Evolutionary conservation across 106 monocot genomes (phyloP).

Genomic region (Dioscorea dumetorum): DNA sequence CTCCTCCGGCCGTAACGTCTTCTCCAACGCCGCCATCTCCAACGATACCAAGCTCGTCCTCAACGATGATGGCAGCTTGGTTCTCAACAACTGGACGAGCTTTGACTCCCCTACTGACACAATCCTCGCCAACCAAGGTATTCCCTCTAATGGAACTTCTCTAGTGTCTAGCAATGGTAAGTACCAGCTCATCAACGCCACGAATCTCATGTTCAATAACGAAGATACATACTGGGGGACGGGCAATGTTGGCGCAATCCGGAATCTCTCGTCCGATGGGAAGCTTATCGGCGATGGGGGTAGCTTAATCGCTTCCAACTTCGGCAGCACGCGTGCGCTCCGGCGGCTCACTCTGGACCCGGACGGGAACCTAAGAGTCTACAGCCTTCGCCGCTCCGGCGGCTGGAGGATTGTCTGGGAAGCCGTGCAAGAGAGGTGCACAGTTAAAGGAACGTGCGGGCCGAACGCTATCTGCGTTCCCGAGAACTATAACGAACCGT

Average conservation of each 20-base stretch:
- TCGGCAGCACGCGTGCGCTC: background rate
- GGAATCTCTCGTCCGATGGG: slow-evolving; percentile 28
- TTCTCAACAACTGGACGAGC: slow-evolving; percentile 34
- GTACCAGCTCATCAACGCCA: slow-evolving; percentile 25
- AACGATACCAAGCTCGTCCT: slow-evolving; percentile 8
- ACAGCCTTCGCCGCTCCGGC: slow-evolving; percentile 37
- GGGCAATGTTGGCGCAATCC: background rate
- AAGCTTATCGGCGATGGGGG: background rate
- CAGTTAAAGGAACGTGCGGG: slow-evolving; percentile 39
- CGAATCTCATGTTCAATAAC: slow-evolving; percentile 15
- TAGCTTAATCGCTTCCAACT: background rate
- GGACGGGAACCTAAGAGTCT: slow-evolving; percentile 49
- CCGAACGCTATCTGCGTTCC: slow-evolving; percentile 34
- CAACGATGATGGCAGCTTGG: slow-evolving; percentile 17
- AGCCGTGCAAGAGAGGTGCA: slow-evolving; percentile 41
- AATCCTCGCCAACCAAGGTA: slow-evolving; percentile 34
- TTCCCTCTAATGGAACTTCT: background rate
- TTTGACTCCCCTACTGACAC: slow-evolving; percentile 40
- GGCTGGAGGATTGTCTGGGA: slow-evolving; percentile 48
- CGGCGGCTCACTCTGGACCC: slow-evolving; percentile 43
- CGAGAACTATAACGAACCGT: background rate
- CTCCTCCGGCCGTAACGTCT: slow-evolving; percentile 23
- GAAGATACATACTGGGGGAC: slow-evolving; percentile 9
- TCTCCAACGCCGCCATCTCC: background rate
- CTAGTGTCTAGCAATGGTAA: slow-evolving; percentile 3